Conservation (phyloP, 306 rosid species). For the Quercus variabilis region DNA sequence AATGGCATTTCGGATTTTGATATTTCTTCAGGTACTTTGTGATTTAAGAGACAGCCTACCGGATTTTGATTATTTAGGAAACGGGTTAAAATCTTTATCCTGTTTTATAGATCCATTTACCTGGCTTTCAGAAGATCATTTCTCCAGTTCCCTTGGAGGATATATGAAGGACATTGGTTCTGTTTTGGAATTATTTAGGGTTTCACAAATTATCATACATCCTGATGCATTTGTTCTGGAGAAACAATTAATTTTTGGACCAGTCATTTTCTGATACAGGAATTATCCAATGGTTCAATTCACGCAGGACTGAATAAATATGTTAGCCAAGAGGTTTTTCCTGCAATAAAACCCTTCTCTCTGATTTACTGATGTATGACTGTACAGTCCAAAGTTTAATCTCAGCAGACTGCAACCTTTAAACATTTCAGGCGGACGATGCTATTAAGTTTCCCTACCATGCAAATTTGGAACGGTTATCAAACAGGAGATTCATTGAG, state of each 20-base stretch:
- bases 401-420: constrained; percentile 16
- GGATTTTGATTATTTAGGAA: not conserved
- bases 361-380: not conserved
- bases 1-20: constrained; percentile 75
- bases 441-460: constrained; percentile 55
- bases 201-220: constrained; percentile 58
- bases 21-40: constrained; percentile 60
- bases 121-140: constrained; percentile 56
- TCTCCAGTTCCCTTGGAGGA: constrained; percentile 65
- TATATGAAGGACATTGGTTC: constrained; percentile 61
- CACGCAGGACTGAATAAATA: constrained; percentile 21
- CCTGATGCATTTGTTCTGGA: constrained; percentile 62
- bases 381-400: not conserved
- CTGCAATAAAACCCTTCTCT: not conserved
- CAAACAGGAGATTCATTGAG: constrained; percentile 58
- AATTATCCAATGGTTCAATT: constrained; percentile 16
- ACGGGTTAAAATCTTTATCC: not conserved
- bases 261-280: constrained; percentile 46
- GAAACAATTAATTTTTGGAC: constrained; percentile 58
- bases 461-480: constrained; percentile 61
- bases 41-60: constrained; percentile 4
- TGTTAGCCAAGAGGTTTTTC: constrained; percentile 59
- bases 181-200: constrained; percentile 63
- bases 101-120: constrained; percentile 59
- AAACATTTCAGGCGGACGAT: constrained; percentile 45